Conservation (phyloP, 805 yeast species). For the Starmerella asiatica region DNA sequence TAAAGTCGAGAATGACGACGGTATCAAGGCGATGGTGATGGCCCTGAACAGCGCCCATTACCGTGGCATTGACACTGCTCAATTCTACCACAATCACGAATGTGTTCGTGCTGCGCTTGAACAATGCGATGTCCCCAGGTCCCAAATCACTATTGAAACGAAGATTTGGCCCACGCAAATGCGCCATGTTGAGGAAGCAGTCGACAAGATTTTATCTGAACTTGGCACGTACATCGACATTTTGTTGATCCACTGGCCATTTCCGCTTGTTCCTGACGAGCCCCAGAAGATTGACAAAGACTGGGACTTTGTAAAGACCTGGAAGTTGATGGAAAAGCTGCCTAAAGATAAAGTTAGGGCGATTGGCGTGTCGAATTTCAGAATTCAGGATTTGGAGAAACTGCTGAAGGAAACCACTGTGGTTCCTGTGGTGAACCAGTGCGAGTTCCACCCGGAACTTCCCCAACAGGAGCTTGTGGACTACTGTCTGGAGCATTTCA, state of each 20-base stretch:
- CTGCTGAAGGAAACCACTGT: conserved; percentile 36
- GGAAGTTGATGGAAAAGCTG: conserved; percentile 44
- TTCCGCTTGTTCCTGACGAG: conserved; percentile 20
- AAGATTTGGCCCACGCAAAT: conserved; percentile 37
- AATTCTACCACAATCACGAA: conserved; percentile 51
- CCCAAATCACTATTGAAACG: conserved; percentile 55
- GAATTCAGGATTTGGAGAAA: conserved; percentile 36
- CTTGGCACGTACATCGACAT: conserved; percentile 64
- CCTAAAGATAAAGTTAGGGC: conserved; percentile 41
- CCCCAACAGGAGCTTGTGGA: conserved; percentile 50
- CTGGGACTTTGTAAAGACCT: conserved; percentile 40
- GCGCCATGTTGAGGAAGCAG: conserved; percentile 36
- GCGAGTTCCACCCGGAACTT: conserved; percentile 59
- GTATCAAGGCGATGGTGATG: conserved; percentile 39
- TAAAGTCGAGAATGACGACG: conserved; percentile 44
- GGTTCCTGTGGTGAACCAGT: conserved; percentile 57
- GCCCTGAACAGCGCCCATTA: conserved; percentile 50
- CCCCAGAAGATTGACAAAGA: conserved; percentile 23
- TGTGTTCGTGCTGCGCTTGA: conserved; percentile 42
- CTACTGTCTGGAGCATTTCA: conserved; percentile 39
- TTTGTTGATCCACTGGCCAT: conserved; percentile 76
- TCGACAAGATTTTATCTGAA: conserved; percentile 47
- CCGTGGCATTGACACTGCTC: conserved; percentile 69
- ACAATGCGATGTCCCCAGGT: conserved; percentile 36
- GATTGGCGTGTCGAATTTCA: conserved; percentile 62